These are phyloP conservation scores for Colletotrichum musicola DNA, from an alignment of 2,329 filamentous ascomycete genomes.

Conservation along the genomic window DNA sequence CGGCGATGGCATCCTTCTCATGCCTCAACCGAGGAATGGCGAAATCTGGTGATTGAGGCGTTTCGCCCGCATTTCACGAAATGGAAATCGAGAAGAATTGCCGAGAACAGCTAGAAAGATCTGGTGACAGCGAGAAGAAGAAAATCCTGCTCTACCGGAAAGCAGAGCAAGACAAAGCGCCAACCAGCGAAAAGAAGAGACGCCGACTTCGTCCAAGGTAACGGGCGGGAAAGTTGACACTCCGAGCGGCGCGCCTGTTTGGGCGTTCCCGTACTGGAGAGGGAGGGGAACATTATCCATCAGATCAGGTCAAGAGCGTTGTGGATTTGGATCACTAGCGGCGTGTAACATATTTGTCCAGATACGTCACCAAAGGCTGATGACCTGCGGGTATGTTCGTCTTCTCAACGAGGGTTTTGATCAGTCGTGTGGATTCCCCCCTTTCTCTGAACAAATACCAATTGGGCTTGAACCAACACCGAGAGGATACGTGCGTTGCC, in stretches of 20 bases:
- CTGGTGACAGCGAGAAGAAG: neutral
- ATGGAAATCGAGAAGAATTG: constrained; percentile 34
- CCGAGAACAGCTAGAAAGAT: constrained; percentile 23
- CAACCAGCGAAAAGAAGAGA: constrained; percentile 1
- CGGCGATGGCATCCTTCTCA: constrained; percentile 35
- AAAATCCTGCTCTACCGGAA: neutral
- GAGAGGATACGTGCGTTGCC: too few relatives aligned
- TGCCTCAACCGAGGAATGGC: constrained; percentile 33
- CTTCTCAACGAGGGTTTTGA: constrained; percentile 15
- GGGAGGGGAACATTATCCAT: constrained; percentile 13
- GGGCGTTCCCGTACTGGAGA: neutral
- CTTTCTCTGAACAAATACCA: constrained; percentile 31
- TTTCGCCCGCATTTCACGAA: constrained; percentile 34
- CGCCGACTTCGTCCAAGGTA: neutral
- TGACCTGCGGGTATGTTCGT: constrained; percentile 11
- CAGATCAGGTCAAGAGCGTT: constrained; percentile 15
- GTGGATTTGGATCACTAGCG: constrained; percentile 25
- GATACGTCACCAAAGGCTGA: constrained; percentile 17
- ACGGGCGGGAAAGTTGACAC: constrained; percentile 28
- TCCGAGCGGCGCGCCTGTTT: neutral
- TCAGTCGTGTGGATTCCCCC: constrained; percentile 23
- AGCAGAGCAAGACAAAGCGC: neutral
- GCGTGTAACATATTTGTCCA: constrained; percentile 35
- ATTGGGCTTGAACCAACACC: constrained; percentile 33
- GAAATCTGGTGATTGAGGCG: constrained; percentile 30